Evolutionary conservation across 345 rosid species (phyloP), one percentile per base, ranked within the genome.

Genomic region (Corymbia maculata): DNA sequence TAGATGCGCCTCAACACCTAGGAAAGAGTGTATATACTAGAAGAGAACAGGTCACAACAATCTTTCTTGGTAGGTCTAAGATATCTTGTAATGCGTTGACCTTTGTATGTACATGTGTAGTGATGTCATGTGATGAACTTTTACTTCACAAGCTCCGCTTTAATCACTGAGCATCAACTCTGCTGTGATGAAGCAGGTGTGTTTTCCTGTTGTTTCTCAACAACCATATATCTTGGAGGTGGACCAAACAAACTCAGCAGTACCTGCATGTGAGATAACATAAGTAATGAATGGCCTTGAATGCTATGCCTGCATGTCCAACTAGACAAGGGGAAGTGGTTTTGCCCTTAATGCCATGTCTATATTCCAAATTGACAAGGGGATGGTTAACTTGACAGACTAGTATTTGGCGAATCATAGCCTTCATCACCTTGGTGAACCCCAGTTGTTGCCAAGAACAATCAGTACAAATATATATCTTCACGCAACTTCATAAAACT

Each of bases 231-330:
- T 75, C 82, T 94, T 80, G 93, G 90, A 3, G 95, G 98, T 26
- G 98, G 98, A 86, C 98, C 98, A 61, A 92, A 91, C 92, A 96
- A 70, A 89, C 98, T 96, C 91, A 96, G 90, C 90, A 96, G 90
- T 89, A 96, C 98, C 98, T 95, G 94, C 88, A 93, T 89, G 85
- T 70, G 92, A 75, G 47, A 36, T 75, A 75, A 75, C 13, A 75
- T 36, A 75, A 19, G 82, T 21, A 36, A 19, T 75, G 26, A 75
- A 17, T 75, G 24, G 49, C 49, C 82, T 75, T 36, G 82, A 75
- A 42, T 36, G 82, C 26, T 19, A 75, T 19, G 47, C 24, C 75
- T n/a, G 42, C 75, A 14, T 64, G 42, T 64, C 75, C 75, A 64
- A 14, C 75, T 64, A 64, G 75, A 64, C 75, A 64, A n/a, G 75